These are phyloP conservation scores for Sungouiozyma ichnusensis DNA, from an alignment of 805 yeast genomes.

Conservation along the genomic window DNA sequence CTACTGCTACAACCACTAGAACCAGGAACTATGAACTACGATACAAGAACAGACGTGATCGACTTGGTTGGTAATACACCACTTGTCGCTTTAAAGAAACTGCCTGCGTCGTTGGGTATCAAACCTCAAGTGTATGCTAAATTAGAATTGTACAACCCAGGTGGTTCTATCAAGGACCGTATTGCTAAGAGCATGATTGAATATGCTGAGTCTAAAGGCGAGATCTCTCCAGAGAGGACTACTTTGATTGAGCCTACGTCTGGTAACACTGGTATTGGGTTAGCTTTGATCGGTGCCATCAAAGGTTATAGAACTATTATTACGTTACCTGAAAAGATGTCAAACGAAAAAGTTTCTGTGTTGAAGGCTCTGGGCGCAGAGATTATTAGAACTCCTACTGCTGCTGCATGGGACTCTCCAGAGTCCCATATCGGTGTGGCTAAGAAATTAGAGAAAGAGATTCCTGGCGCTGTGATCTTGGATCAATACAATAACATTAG, in stretches of 20 bases:
- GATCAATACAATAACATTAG: constrained; percentile 73
- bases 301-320: constrained; percentile 80
- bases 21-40: constrained; percentile 4
- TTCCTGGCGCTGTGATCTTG: constrained; percentile 73
- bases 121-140: constrained; percentile 65
- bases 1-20: too few species aligned
- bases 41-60: constrained; percentile 38
- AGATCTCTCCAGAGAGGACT: constrained; percentile 67
- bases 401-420: constrained; percentile 88
- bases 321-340: constrained; percentile 86
- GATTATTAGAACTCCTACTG: constrained; percentile 83
- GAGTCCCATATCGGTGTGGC: constrained; percentile 90
- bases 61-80: constrained; percentile 85
- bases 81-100: constrained; percentile 57
- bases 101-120: constrained; percentile 68
- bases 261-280: constrained; percentile 86
- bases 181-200: constrained; percentile 81
- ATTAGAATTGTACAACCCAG: constrained; percentile 76
- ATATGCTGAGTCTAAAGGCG: constrained; percentile 69
- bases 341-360: constrained; percentile 81
- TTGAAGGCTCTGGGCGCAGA: constrained; percentile 86
- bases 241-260: constrained; percentile 84
- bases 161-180: constrained; percentile 85
- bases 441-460: constrained; percentile 64
- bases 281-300: constrained; percentile 79